These are phyloP conservation scores for Cordyceps cateniannulata DNA, from an alignment of 2,329 filamentous ascomycete genomes.

Conservation along the genomic window DNA sequence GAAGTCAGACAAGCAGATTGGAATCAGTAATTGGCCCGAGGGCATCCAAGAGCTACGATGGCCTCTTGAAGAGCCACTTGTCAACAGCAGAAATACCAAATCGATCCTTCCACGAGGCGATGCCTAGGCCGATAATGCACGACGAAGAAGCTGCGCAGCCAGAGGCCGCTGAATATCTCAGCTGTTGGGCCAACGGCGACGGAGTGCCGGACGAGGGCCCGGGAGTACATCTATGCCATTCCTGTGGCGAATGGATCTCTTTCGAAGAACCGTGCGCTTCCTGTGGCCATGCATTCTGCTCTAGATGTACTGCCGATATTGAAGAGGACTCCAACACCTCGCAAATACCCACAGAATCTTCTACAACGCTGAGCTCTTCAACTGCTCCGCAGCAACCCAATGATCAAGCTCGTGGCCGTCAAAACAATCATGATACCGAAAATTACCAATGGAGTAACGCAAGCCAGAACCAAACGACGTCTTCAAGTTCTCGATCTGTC, in stretches of 20 bases:
- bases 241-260: conserved; percentile 38
- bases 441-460: background rate
- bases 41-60: background rate
- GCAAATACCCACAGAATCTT: background rate
- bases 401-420: background rate
- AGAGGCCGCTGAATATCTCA: background rate
- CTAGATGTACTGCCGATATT: conserved; percentile 35
- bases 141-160: background rate
- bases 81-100: background rate
- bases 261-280: conserved; percentile 35
- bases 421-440: background rate
- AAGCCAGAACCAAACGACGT: background rate
- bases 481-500: conserved; percentile 4
- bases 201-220: background rate
- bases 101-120: background rate
- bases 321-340: background rate
- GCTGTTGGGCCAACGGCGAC: background rate
- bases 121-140: too few relatives aligned
- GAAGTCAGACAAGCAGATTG: background rate
- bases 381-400: background rate
- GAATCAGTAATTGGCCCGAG: background rate
- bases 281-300: conserved; percentile 46
- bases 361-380: background rate
- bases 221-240: conserved; percentile 39
- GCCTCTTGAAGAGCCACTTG: background rate